These are phyloP conservation scores for Cryphonectria japonica DNA, from an alignment of 2,329 filamentous ascomycete species.

Conservation along the genomic window DNA sequence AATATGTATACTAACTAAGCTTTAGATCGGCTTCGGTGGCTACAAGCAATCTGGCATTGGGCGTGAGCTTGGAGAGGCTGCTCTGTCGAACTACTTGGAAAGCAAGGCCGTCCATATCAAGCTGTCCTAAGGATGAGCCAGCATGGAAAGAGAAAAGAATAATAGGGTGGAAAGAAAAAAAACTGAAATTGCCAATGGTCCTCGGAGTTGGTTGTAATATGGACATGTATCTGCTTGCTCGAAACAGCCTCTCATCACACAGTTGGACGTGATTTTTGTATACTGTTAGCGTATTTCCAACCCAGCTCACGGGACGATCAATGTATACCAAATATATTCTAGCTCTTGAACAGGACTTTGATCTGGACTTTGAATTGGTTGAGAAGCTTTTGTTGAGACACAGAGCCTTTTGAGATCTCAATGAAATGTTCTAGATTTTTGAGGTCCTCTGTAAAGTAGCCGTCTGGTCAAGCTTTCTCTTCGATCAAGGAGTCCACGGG, in stretches of 20 bases:
- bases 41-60: constrained; percentile 81
- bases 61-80: constrained; percentile 73
- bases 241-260: background rate
- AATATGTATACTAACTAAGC: background rate
- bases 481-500: too few species aligned
- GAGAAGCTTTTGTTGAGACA: too few species aligned
- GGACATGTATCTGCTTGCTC: background rate
- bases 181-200: background rate
- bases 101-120: constrained; percentile 51
- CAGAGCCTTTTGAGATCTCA: too few species aligned
- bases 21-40: constrained; percentile 62
- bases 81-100: constrained; percentile 69
- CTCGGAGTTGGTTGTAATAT: background rate
- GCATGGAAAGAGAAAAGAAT: background rate
- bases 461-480: too few species aligned
- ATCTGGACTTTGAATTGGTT: background rate
- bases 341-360: background rate
- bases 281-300: background rate
- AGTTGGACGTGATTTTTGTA: background rate
- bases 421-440: too few species aligned
- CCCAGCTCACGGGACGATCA: background rate
- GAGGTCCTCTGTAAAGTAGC: too few species aligned
- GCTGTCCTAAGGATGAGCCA: background rate
- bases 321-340: background rate
- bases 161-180: background rate